These are phyloP conservation scores for Powellomyces hirtus DNA, from an alignment of 192 early-diverging fungal species.

Conservation along the genomic window DNA sequence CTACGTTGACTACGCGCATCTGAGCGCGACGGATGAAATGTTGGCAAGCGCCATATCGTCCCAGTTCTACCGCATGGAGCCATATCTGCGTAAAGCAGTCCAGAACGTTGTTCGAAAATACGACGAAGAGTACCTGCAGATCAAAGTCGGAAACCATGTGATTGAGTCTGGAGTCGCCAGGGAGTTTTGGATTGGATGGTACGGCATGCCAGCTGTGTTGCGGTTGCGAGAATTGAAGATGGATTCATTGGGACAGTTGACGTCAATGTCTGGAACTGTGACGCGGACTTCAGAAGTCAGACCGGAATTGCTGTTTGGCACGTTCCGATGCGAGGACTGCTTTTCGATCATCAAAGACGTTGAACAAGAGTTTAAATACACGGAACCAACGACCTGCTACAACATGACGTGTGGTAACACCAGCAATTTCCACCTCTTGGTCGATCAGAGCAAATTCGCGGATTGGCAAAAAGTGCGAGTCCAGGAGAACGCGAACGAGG, in stretches of 20 bases:
- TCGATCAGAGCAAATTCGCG: slow-evolving; percentile 82
- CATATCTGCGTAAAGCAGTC: slow-evolving; percentile 82
- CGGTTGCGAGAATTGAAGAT: slow-evolving; percentile 83
- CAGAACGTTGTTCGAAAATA: slow-evolving; percentile 74
- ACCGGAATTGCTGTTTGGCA: slow-evolving; percentile 88
- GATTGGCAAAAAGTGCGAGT: slow-evolving; percentile 98
- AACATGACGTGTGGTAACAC: slow-evolving; percentile 81
- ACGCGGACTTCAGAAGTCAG: slow-evolving; percentile 96
- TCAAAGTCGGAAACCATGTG: slow-evolving; percentile 30
- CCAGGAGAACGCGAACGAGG: slow-evolving; percentile 94
- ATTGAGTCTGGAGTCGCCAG: slow-evolving; percentile 49
- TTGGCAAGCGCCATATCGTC: slow-evolving; percentile 53
- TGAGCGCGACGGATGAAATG: slow-evolving; percentile 54
- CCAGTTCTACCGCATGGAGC: slow-evolving; percentile 58
- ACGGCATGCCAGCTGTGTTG: slow-evolving; percentile 28
- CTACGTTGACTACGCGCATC: slow-evolving; percentile 72
- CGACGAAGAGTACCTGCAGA: slow-evolving; percentile 58
- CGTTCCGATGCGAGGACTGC: slow-evolving; percentile 89
- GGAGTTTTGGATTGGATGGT: slow-evolving; percentile 72
- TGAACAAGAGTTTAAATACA: slow-evolving; percentile 96
- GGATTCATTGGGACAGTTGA: slow-evolving; percentile 76
- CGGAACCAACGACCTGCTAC: slow-evolving; percentile 84
- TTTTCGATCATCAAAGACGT: slow-evolving; percentile 74
- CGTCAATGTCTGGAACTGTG: slow-evolving; percentile 86
- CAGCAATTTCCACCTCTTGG: slow-evolving; percentile 71